A percentile compares a stretch with the other conserved stretches of the same genome.
Evolutionary conservation across 345 rosid species (phyloP).

Genomic region (Syzygium jambos): DNA sequence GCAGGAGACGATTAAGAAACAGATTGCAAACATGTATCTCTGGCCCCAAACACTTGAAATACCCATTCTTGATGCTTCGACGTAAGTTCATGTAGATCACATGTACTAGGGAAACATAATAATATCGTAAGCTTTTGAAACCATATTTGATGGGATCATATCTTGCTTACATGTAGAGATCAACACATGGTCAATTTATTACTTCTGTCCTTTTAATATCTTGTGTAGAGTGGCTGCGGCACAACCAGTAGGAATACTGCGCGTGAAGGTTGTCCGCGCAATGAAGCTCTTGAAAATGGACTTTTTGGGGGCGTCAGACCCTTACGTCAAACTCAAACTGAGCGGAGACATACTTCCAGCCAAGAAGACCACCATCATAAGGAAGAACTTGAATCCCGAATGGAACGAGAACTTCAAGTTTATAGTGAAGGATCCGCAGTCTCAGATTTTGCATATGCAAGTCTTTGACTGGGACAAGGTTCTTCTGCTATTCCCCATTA

Average conservation of each 20-base stretch:
- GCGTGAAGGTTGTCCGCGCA: constrained; percentile 38
- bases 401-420: constrained; percentile 53
- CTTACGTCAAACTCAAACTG: constrained; percentile 37
- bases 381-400: constrained; percentile 38
- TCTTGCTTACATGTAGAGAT: background rate
- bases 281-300: constrained; percentile 38
- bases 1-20: constrained; percentile 37
- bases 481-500: background rate
- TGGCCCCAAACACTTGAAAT: constrained; percentile 42
- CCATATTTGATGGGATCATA: background rate
- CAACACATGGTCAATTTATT: background rate
- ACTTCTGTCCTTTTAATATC: background rate
- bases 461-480: constrained; percentile 55
- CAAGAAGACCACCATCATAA: constrained; percentile 33
- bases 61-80: constrained; percentile 34
- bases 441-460: constrained; percentile 34
- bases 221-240: constrained; percentile 19
- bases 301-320: constrained; percentile 41
- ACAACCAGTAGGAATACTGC: constrained; percentile 42
- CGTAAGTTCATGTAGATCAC: constrained; percentile 20
- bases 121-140: background rate
- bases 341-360: constrained; percentile 32
- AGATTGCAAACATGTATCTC: constrained; percentile 30
- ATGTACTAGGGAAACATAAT: background rate
- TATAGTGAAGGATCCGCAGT: constrained; percentile 29